Evolutionary conservation across 352 stramenopile genomes (phyloP).

Genomic region (Globisporangium okanoganense): DNA sequence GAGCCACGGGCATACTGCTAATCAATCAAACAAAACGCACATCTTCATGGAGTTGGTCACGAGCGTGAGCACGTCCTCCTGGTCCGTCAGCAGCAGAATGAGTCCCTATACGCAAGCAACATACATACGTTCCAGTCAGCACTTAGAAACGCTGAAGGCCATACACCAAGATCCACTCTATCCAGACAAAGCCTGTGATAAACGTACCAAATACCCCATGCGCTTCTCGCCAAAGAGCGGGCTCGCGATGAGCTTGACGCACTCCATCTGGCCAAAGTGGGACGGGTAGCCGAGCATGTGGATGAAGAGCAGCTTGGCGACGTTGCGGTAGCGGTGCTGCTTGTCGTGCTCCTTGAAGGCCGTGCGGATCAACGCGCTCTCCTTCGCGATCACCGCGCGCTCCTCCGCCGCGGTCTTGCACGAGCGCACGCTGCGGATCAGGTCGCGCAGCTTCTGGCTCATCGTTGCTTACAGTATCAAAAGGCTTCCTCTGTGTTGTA

Average conservation of each 20-base stretch:
- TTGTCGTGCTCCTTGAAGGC: slow-evolving; percentile 98
- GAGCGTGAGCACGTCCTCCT: slow-evolving; percentile 99
- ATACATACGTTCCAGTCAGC: background rate
- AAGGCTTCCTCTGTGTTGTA: background rate
- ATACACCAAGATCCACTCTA: background rate
- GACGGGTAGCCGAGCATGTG: slow-evolving; percentile 99
- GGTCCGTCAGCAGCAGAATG: slow-evolving; percentile 97
- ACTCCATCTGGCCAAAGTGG: slow-evolving; percentile 99
- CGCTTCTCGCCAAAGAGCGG: slow-evolving; percentile 99
- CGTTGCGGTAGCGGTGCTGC: slow-evolving; percentile 97
- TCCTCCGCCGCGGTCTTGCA: slow-evolving; percentile 99
- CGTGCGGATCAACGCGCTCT: slow-evolving; percentile 98
- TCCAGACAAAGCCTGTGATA: background rate
- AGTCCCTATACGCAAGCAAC: slow-evolving; percentile 55
- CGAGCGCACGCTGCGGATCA: slow-evolving; percentile 97
- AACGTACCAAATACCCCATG: slow-evolving; percentile 95
- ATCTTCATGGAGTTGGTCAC: slow-evolving; percentile 99
- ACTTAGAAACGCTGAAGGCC: background rate
- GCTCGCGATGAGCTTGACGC: slow-evolving; percentile 98
- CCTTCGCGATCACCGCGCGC: slow-evolving; percentile 98
- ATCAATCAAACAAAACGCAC: slow-evolving; percentile 25
- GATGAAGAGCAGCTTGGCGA: slow-evolving; percentile 99
- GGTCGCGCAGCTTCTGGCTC: slow-evolving; percentile 97
- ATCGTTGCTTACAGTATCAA: slow-evolving; percentile 51
- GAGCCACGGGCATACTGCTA: background rate